These are phyloP conservation scores for Wilcoxina mikolae DNA, from an alignment of 495 filamentous ascomycete species.

Conservation along the genomic window DNA sequence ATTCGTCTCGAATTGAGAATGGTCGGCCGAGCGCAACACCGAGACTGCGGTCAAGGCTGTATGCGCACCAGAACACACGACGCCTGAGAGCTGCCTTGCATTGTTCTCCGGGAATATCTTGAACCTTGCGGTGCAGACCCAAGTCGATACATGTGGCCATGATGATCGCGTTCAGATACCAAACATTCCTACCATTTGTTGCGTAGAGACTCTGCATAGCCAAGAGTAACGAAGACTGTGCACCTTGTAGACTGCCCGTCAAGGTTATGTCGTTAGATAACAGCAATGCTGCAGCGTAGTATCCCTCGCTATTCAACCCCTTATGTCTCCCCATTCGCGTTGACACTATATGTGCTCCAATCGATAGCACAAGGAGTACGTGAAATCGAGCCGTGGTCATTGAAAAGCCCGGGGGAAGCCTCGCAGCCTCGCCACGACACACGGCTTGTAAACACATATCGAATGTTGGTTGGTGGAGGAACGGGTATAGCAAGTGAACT, in stretches of 20 bases:
- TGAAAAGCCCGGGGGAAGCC: conserved; percentile 19
- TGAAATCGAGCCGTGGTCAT: conserved; percentile 24
- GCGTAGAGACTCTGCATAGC: conserved; percentile 23
- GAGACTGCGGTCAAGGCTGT: conserved; percentile 37
- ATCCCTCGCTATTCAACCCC: conserved; percentile 24
- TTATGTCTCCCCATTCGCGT: conserved; percentile 3
- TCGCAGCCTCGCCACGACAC: conserved; percentile 5
- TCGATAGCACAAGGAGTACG: conserved; percentile 26
- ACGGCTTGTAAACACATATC: conserved; percentile 24
- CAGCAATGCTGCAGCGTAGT: conserved; percentile 24
- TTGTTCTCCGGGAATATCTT: background rate
- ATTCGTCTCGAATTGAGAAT: conserved; percentile 24
- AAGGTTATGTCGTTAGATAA: conserved; percentile 19
- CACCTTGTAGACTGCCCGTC: conserved; percentile 22
- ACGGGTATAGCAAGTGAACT: conserved; percentile 26
- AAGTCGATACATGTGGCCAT: conserved; percentile 27
- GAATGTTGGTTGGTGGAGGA: conserved; percentile 23
- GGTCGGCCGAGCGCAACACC: conserved; percentile 35
- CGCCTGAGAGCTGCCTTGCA: conserved; percentile 22
- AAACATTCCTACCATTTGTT: conserved; percentile 19
- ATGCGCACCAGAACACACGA: conserved; percentile 40
- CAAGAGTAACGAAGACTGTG: conserved; percentile 20
- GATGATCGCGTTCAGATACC: conserved; percentile 26
- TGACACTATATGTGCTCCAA: conserved; percentile 22
- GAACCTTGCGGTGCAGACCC: conserved; percentile 22